Conservation (phyloP, 1,139 yeast species). For the Magnusiomyces sp. region DNA sequence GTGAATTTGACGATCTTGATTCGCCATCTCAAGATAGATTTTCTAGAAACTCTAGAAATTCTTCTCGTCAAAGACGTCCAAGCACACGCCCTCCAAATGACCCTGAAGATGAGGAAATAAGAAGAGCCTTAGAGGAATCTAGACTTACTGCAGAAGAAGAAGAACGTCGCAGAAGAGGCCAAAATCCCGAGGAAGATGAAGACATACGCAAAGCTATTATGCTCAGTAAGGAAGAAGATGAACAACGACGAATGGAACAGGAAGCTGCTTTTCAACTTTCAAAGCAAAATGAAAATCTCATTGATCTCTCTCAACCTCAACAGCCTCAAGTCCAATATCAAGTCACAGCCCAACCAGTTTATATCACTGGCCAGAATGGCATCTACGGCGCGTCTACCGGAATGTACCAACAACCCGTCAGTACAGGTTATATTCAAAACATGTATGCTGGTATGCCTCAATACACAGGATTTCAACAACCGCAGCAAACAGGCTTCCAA, state of each 20-base stretch:
- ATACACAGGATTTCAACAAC: conserved; percentile 28
- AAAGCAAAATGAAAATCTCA: conserved; percentile 7
- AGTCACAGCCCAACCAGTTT: conserved; percentile 7
- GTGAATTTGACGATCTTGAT: conserved; percentile 14
- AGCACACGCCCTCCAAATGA: conserved; percentile 27
- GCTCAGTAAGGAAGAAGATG: conserved; percentile 83
- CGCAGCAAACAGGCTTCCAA: conserved; percentile 30
- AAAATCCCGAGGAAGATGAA: conserved; percentile 46
- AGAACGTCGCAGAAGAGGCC: conserved; percentile 43
- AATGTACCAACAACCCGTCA: conserved; percentile 43
- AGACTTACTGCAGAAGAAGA: conserved; percentile 82
- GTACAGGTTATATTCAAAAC: conserved; percentile 44
- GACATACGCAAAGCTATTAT: conserved; percentile 75
- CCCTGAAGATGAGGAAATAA: conserved; percentile 66
- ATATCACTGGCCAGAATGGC: conserved; percentile 33
- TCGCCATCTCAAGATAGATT: conserved; percentile 4
- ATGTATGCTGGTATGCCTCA: conserved; percentile 32
- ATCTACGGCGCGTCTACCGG: conserved; percentile 64
- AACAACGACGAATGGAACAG: conserved; percentile 21
- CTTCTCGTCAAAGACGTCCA: conserved; percentile 10
- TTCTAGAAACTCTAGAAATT: conserved; percentile 5
- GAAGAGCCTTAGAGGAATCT: conserved; percentile 76
- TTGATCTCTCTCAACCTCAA: conserved; percentile 32
- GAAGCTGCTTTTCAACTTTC: conserved; percentile 27
- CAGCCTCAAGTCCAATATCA: conserved; percentile 24